Percentiles rank a stretch among this genome's conserved stretches.
Evolutionary conservation across 208 protist species (phyloP).

Genomic region (Acanthamoeba lenticulata): DNA sequence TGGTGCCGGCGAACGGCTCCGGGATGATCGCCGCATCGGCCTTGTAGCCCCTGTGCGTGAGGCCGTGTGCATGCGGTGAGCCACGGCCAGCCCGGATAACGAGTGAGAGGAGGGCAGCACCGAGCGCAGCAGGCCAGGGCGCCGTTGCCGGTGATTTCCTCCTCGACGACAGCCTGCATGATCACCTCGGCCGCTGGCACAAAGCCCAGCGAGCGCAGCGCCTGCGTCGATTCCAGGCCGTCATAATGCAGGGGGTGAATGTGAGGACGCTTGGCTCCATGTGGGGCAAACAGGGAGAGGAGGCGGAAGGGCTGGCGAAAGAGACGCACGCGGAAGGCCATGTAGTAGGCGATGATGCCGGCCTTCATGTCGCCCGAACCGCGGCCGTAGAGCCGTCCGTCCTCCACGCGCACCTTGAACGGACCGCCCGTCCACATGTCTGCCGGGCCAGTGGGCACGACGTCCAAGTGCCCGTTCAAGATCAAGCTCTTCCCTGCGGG

Average conservation of each 20-base stretch:
- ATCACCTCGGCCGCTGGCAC: slow-evolving; percentile 73
- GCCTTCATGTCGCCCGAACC: slow-evolving; percentile 82
- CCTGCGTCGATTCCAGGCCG: background rate
- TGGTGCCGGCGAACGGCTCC: slow-evolving; percentile 73
- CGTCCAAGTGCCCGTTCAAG: slow-evolving; percentile 80
- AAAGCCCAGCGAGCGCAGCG: slow-evolving; percentile 67
- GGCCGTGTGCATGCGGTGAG: background rate
- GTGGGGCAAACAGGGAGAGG: background rate
- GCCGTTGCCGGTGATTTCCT: slow-evolving; percentile 80
- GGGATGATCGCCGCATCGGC: slow-evolving; percentile 79
- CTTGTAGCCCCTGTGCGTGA: slow-evolving; percentile 65
- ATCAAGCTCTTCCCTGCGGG: slow-evolving; percentile 75
- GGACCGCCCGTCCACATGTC: slow-evolving; percentile 71
- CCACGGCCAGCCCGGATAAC: background rate
- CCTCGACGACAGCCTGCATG: slow-evolving; percentile 79
- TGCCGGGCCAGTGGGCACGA: slow-evolving; percentile 77
- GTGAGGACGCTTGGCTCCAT: background rate
- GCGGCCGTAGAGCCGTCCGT: slow-evolving; percentile 79
- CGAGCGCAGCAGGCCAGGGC: slow-evolving; percentile 72
- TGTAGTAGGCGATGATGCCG: slow-evolving; percentile 77
- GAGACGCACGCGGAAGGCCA: slow-evolving; percentile 70
- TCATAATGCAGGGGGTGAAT: too few relatives aligned
- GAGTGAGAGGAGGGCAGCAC: slow-evolving; percentile 11
- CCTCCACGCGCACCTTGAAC: slow-evolving; percentile 77
- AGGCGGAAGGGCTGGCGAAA: background rate